Evolutionary conservation across 1,284 basidiomycete species (phyloP), one percentile per base, ranked within the genome.

Genomic region (Apiotrichum montevideense): DNA sequence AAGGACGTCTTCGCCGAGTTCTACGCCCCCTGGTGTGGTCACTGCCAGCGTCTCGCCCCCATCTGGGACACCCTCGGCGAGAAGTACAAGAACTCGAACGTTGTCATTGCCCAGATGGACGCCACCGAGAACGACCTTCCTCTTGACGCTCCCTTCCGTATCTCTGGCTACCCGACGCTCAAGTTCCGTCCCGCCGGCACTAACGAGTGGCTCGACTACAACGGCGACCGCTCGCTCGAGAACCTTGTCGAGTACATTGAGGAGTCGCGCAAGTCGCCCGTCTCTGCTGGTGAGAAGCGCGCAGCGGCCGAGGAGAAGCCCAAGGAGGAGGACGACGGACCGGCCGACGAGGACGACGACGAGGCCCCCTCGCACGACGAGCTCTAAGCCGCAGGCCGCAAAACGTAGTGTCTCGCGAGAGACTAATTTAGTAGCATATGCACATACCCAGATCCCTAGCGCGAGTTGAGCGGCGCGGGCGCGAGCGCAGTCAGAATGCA

Each of bases 1-100:
- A 97, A 96, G 81, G 95, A 98, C 76, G 87, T 97, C 68, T 93
- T 99, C 67, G 82, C 97, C 68, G 96, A 98, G 79, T 94, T 96
- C 79, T 98, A 92, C 73, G 96, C 95, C 54, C 86, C 90, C 54
- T 98, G 96, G 95, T 96, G 80, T 63, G 75, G 75, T 40, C 75
- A 77, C 62, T 76, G 75, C 64, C 71, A 77, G 64, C 72, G 91
- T 70, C 85, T 99, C 64, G 90, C 90, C 73, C 96, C 96, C 34
- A 90, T 81, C 54, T 99, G 92, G 90, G 93, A 97, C 66, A 83
- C 82, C 40, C 85, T 99, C 44, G 96, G 85, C 61, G 88, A 95
- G 72, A 86, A 86, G 73, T 98, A 88, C 53, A 76, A 85, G 73
- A 87, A 88, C 80, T 85, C 93, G 73, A 85, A 85, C 63, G 72